Base-by-base conservation (phyloP, 2,329 filamentous ascomycete species). In the Nemania sp. region DNA sequence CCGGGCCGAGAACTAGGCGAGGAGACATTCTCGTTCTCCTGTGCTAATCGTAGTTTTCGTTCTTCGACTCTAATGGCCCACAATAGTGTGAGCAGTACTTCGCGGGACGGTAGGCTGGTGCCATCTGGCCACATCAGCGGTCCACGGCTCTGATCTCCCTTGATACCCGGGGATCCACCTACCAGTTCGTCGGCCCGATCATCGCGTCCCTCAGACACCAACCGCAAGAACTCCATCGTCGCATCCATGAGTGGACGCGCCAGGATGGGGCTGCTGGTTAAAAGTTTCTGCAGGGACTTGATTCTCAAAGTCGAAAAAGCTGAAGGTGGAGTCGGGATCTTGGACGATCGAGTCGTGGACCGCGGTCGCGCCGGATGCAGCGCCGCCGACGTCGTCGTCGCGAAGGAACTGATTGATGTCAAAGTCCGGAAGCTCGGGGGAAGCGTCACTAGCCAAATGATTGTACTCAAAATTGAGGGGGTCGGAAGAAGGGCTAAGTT, bases 181-280 rank as follows among this genome's bases (percentile, higher is more conserved):
- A 73, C 74, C 77, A 76, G 75, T 73, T 76, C 78, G 74, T 77
- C 81, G 80, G 82, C 82, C 80, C 78, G 82, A 75, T 82, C 79
- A 73, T 85, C 81, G 76, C 79, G 76, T 82, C 84, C 81, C 80
- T 89, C 82, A 89, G 87, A 88, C 80, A 86, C 87, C 85, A 87
- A 90, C 89, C 89, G 89, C 89, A 91, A 88, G 84, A 86, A 87
- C 86, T 80, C 87, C 87, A 90, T 86, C 88, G 89, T 91, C 89
- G 89, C 89, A 90, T 91, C 88, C 88, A 81, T 82, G 77, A 90
- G 83, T 77, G 89, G 89, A 91, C 89, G 89, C 89, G 89, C 89
- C 89, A 91, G 85, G 80, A 82, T 86, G 86, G 88, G 89, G 89
- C 88, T 91, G 89, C 89, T 87, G 88, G 89, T 87, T 86, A 90